phyloP scores from a whole-genome alignment of 139 green algal genomes.

The Zygnema circumcarinatum region DNA sequence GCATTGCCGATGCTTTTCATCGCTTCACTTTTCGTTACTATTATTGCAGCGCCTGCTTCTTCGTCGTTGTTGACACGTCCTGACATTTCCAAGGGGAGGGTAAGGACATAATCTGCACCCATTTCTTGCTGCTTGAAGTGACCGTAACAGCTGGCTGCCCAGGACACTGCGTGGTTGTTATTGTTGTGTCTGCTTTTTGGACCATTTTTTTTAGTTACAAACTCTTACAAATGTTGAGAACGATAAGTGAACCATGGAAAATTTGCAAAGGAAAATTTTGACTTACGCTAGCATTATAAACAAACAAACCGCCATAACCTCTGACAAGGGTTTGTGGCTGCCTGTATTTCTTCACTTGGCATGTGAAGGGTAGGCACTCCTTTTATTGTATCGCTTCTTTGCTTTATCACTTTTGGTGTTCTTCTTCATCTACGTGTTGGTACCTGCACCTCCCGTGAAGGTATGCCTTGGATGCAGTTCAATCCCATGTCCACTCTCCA shows the following conservation, averaged over 20 bases:
- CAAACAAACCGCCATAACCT: too few relatives aligned
- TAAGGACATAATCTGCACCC: too few relatives aligned
- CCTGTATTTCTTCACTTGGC: background rate
- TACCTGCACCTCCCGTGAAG: slow-evolving; percentile 12
- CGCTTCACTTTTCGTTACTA: slow-evolving; percentile 59
- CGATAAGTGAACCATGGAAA: too few relatives aligned
- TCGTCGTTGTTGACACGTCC: slow-evolving; percentile 23
- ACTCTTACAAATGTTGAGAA: too few relatives aligned
- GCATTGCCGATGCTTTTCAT: slow-evolving; percentile 60
- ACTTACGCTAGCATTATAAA: too few relatives aligned
- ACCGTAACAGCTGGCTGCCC: too few relatives aligned
- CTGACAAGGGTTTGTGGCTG: too few relatives aligned
- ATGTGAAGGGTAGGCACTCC: slow-evolving; percentile 48
- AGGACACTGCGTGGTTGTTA: too few relatives aligned
- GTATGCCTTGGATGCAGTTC: background rate
- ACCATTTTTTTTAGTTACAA: too few relatives aligned
- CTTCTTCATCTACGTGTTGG: slow-evolving; percentile 28
- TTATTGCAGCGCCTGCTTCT: slow-evolving; percentile 61
- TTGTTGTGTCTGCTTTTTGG: too few relatives aligned
- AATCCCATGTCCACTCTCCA: background rate
- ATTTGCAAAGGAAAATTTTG: too few relatives aligned
- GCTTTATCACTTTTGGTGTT: slow-evolving; percentile 62
- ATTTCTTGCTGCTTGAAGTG: too few relatives aligned
- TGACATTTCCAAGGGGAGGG: slow-evolving; percentile 26
- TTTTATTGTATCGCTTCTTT: slow-evolving; percentile 67